Evolutionary conservation across 805 yeast species (phyloP).

Genomic region (Ogataea nitratoaversa): DNA sequence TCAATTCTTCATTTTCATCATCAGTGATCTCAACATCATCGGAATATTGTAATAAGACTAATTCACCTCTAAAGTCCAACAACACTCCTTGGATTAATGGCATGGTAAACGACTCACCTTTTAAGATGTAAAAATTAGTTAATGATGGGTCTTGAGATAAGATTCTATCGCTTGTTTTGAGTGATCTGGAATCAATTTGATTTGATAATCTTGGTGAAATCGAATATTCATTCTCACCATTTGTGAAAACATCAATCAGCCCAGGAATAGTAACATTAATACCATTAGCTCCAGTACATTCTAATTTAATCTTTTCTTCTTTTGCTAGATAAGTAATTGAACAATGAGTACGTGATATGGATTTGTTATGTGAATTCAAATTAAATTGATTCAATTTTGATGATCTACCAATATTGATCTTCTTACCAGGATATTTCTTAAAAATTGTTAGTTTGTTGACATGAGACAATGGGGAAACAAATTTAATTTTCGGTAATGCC

Average conservation of each 20-base stretch:
- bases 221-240: conserved; percentile 16
- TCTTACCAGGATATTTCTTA: conserved; percentile 25
- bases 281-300: conserved; percentile 84
- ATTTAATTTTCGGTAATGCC: conserved; percentile 13
- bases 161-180: too few species aligned
- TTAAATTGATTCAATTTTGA: conserved; percentile 52
- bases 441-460: conserved; percentile 40
- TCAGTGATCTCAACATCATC: conserved; percentile 10
- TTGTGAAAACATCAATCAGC: conserved; percentile 26
- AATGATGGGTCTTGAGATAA: conserved; percentile 38
- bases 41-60: conserved; percentile 24
- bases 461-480: conserved; percentile 34
- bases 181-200: too few species aligned
- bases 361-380: conserved; percentile 45
- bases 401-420: conserved; percentile 62
- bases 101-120: conserved; percentile 59
- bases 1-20: conserved; percentile 6
- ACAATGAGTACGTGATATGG: conserved; percentile 67
- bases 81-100: conserved; percentile 60
- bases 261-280: conserved; percentile 61
- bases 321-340: conserved; percentile 40
- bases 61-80: conserved; percentile 69
- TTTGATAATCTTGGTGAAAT: conserved; percentile 15
- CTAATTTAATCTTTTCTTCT: conserved; percentile 43
- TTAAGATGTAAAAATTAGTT: conserved; percentile 54